Conservation (phyloP, 176 grass and related monocot species). For the Ananas comosus region DNA sequence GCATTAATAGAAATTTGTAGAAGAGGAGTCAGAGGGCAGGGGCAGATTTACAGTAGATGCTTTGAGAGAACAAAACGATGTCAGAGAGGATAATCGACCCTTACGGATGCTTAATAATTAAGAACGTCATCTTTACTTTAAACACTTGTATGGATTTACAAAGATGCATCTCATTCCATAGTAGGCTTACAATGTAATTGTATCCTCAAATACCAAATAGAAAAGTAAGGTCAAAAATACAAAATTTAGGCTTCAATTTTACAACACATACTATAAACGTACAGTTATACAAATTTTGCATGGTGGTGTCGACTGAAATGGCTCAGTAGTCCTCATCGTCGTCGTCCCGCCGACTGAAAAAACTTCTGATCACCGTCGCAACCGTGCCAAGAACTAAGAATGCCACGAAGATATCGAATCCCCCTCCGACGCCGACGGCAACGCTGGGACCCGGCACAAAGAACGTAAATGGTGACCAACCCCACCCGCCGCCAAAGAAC, state of each 20-base stretch:
- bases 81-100: no score
- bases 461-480: conserved; percentile 85
- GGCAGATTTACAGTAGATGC: no score
- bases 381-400: conserved; percentile 51
- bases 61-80: no score
- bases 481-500: conserved; percentile 49
- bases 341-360: conserved; percentile 31
- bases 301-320: not conserved
- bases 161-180: not conserved
- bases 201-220: not conserved
- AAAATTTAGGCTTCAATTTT: not conserved
- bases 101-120: no score
- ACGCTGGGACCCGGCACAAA: conserved; percentile 66
- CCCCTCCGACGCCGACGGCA: conserved; percentile 65
- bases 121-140: no score
- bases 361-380: conserved; percentile 46
- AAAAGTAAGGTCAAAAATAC: not conserved
- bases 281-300: not conserved
- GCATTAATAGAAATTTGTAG: no score
- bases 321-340: conserved; percentile 73
- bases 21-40: no score
- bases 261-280: not conserved
- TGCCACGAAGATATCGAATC: conserved; percentile 57
- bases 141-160: not conserved
- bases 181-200: no score